Conservation (phyloP, 192 early-diverging fungal species). For the Cladochytrium replicatum region DNA sequence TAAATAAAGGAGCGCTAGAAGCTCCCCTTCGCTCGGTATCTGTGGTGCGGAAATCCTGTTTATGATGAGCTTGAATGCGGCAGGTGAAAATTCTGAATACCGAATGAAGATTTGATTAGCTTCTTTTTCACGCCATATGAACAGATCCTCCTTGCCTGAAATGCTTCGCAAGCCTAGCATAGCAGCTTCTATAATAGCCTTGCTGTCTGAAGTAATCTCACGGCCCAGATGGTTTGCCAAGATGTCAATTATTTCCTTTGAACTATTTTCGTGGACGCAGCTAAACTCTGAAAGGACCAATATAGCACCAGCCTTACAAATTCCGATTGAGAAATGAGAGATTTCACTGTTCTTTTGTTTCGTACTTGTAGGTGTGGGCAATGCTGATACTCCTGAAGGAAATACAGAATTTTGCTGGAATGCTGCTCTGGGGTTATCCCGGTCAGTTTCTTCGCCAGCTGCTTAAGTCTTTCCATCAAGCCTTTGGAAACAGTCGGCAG, state of each 20-base stretch:
- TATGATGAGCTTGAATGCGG: constrained; percentile 38
- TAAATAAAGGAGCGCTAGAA: constrained; percentile 41
- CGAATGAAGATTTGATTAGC: too few species aligned
- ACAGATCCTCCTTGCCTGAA: constrained; percentile 18
- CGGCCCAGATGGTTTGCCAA: constrained; percentile 26
- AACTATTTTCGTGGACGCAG: constrained; percentile 29
- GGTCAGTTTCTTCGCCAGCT: constrained; percentile 23
- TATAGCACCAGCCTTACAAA: constrained; percentile 20
- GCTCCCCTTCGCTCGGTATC: constrained; percentile 37
- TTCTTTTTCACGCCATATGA: background rate
- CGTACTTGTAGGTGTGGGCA: constrained; percentile 21
- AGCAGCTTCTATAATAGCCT: constrained; percentile 32
- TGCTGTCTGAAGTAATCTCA: constrained; percentile 31
- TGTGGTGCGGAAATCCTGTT: constrained; percentile 22
- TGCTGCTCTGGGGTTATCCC: constrained; percentile 20
- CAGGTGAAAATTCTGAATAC: constrained; percentile 29
- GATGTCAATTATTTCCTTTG: constrained; percentile 24
- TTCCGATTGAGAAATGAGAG: constrained; percentile 1
- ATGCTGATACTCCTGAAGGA: constrained; percentile 27
- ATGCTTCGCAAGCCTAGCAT: constrained; percentile 40
- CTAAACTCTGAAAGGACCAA: constrained; percentile 42
- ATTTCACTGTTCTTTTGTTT: background rate
- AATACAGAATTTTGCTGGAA: constrained; percentile 34
- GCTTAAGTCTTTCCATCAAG: constrained; percentile 39
- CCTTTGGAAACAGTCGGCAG: constrained; percentile 37